Evolutionary conservation across 2,329 filamentous ascomycete genomes (phyloP), one percentile per base, ranked within the genome.

Genomic region (Exophiala bonariae): DNA sequence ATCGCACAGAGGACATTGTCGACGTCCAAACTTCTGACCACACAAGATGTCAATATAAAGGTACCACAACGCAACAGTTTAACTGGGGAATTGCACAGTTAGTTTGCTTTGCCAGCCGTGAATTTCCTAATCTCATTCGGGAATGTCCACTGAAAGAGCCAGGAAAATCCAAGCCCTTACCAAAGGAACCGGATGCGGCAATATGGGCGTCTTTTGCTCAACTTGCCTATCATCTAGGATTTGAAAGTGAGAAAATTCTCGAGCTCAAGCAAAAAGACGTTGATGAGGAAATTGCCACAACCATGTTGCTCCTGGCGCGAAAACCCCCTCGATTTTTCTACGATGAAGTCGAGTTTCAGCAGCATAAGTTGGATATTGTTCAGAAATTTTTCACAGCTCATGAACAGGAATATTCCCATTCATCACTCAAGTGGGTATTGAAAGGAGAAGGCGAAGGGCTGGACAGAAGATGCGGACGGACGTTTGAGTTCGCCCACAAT

Each of bases 211-310:
- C 16, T 23, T 20, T 39, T 18, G 17, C 36, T n/a, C 4, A n/a
- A n/a, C 16, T 39, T 20, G 16, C 36, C 36, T 23, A n/a, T 23
- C 10, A 39, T 8, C 23, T 39, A 23, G 36, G 36, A 9, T 39
- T 39, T 23, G 36, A 39, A 23, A 39, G 13, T 20, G 36, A 39
- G 9, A n/a, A 18, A 20, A 39, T 39, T 39, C 14, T 4, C 17
- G 9, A 17, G 16, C 36, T 39, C 8, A 4, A 20, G 20, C 17
- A 17, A 9, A n/a, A n/a, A 14, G 36, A 39, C 16, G n/a, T n/a
- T 11, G 36, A 39, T 20, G 36, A 39, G 36, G 7, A 14, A 35
- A n/a, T n/a, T n/a, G n/a, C n/a, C n/a, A n/a, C n/a, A n/a, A n/a
- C n/a, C n/a, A n/a, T n/a, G n/a, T n/a, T n/a, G n/a, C n/a, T n/a